Evolutionary conservation across 495 filamentous ascomycete genomes (phyloP), one percentile per base, ranked within the genome.

Genomic region (Lasiosphaeria hispida): DNA sequence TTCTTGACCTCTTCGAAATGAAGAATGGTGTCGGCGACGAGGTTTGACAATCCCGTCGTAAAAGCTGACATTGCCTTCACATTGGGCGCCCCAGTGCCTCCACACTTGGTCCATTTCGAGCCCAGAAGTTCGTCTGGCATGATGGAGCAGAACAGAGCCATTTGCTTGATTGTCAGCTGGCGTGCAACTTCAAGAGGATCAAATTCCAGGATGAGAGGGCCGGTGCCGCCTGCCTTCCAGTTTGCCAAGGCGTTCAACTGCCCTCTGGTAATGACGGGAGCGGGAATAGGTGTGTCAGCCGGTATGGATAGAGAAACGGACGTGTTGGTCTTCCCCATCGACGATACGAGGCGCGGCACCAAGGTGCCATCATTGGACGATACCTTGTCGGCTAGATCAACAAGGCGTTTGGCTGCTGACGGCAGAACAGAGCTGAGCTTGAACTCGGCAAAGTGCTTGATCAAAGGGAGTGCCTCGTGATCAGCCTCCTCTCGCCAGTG

Each of bases 21-120:
- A 11, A 99, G 83, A 62, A 97, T 96, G 2, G 88, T 96, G 69
- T 97, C 95, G n/a, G 91, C 91, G 17, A 99, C 95, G 18, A 97
- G 78, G 68, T 96, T 92, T 9, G 92, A 88, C 23, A 97, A 77
- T 55, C 96, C 91, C 0, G 90, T 97, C 0, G 94, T 95, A 48
- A 97, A 76, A 2, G 87, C 85, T 5, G 93, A 95, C 92, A 97
- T 96, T 13, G 90, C 88, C 61, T 92, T 88, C 15, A 97, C 94
- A 63, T 97, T 96, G n/a, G 88, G 84, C 3, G 95, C 90, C 57
- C 88, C 80, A 5, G 83, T 86, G 13, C 85, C 88, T 0, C 80
- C 80, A 64, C 89, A 88, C 73, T 93, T 96, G 65, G 85, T 94
- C 95, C 95, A 97, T 67, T 95, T 92, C 0, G 87, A 88, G 10